Evolutionary conservation across 2,329 filamentous ascomycete species (phyloP).

Genomic region (Dryadomyces sulphureus): DNA sequence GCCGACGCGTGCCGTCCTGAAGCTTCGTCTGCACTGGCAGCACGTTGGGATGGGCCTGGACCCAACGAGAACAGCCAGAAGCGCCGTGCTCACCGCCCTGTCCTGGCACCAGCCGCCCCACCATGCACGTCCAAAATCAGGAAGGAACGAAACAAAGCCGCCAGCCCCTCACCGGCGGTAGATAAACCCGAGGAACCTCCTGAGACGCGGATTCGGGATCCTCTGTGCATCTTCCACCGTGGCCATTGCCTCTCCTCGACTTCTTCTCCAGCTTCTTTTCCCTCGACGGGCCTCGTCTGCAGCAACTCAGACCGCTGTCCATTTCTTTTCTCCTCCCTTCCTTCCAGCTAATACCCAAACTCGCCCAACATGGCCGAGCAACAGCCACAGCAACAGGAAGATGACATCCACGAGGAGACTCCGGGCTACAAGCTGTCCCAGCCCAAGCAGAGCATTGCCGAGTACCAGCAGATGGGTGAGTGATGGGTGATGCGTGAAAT

Average conservation of each 20-base stretch:
- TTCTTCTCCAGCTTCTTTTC: background rate
- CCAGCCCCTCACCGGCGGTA: constrained; percentile 1
- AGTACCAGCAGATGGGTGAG: constrained; percentile 76
- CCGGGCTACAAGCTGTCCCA: constrained; percentile 96
- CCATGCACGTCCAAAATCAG: background rate
- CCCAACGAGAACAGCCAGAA: too few species aligned
- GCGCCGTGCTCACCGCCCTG: constrained; percentile 3
- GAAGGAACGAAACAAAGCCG: background rate
- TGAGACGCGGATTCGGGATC: background rate
- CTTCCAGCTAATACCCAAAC: background rate
- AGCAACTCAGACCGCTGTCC: constrained; percentile 1
- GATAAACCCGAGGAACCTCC: background rate
- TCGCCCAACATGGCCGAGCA: constrained; percentile 42
- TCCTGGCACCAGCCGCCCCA: background rate
- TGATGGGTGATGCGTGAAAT: constrained; percentile 18
- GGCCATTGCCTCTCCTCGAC: background rate
- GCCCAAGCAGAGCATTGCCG: constrained; percentile 88
- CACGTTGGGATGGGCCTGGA: too few species aligned
- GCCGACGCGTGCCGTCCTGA: too few species aligned
- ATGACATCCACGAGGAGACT: constrained; percentile 77
- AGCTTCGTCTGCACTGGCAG: too few species aligned
- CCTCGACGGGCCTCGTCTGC: background rate
- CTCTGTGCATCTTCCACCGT: background rate
- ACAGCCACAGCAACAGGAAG: constrained; percentile 47
- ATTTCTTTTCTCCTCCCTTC: constrained; percentile 5